Base-by-base conservation (phyloP, 495 filamentous ascomycete species). In the Aspergillus wentii region DNA sequence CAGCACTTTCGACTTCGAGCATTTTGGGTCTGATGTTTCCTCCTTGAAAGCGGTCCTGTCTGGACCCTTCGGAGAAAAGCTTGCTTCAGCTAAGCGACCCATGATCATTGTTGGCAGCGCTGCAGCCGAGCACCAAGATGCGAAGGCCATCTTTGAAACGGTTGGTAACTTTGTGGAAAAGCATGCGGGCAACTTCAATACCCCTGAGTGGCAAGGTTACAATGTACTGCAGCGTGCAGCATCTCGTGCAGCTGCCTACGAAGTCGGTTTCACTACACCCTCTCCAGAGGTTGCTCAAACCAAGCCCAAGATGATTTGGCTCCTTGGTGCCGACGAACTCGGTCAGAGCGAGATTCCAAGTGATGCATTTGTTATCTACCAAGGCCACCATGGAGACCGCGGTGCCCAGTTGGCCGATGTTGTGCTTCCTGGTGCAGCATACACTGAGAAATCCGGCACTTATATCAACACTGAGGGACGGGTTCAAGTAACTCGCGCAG, bases 381-480 rank as follows among this genome's bases (percentile, higher is more conserved):
- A 98, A 64, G 92, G 92, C 44, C 92, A 98, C 62, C 92, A 98
- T 56, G 92, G 92, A 59, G 92, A 98, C 68, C 73, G 77, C 23
- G 94, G 91, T 37, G 94, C 92, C 23, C 83, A 94, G 62, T 72
- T 94, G 44, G 92, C 92, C 10, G 91, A 98, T 55, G 80, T 98
- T 44, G 80, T 98, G 46, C 83, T 98, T 14, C 92, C 92, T 18
- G 89, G 88, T 38, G 88, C 88, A 13, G 88, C 92, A 3, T 97
- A 95, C 67, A 96, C 91, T 9, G 92, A 98, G 71, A 98, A 98
- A 69, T 76, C 82, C n/a, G 92, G 80, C 19, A 98, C 92, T 10
- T 97, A 91, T 44, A 76, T 98, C 66, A 98, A 97, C 75, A 97
- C 92, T 8, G 92, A 98, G 61, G 92, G 92, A 28, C 83, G 92